Evolutionary conservation across 2,329 filamentous ascomycete species (phyloP).

Genomic region (Fusarium devonianum): DNA sequence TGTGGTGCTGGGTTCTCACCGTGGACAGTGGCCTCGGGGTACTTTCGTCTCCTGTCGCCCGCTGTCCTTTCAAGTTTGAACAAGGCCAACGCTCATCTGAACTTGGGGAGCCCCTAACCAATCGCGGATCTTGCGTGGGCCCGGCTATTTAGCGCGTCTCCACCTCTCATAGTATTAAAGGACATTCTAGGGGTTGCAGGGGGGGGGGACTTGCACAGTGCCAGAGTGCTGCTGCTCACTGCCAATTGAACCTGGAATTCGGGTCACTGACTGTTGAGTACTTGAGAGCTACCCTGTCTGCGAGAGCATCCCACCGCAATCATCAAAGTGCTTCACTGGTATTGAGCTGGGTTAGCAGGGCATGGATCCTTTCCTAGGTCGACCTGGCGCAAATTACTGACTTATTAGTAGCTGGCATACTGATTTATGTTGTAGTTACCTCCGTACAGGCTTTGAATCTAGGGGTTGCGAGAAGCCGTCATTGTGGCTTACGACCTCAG

Average conservation of each 20-base stretch:
- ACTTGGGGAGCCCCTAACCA: conserved; percentile 28
- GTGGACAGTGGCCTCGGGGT: conserved; percentile 25
- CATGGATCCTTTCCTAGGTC: too few relatives aligned
- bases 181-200: conserved; percentile 40
- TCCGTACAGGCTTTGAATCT: too few relatives aligned
- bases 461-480: conserved; percentile 29
- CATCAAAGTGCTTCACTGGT: conserved; percentile 13
- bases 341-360: conserved; percentile 22
- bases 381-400: too few relatives aligned
- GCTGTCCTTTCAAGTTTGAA: conserved; percentile 14
- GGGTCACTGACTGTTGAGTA: conserved; percentile 21
- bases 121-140: conserved; percentile 14
- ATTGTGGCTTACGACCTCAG: conserved; percentile 7
- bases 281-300: conserved; percentile 4
- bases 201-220: conserved; percentile 20
- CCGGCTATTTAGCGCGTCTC: conserved; percentile 15
- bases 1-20: conserved; percentile 10
- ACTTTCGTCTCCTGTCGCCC: conserved; percentile 22
- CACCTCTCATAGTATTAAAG: conserved; percentile 24
- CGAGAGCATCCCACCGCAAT: too few relatives aligned
- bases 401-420: too few relatives aligned
- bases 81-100: conserved; percentile 8
- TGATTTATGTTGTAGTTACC: too few relatives aligned
- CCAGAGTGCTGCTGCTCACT: too few relatives aligned
- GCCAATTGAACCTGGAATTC: too few relatives aligned